phyloP scores from a whole-genome alignment of 2,329 filamentous ascomycete species.

The Trichophyton rubrum region DNA sequence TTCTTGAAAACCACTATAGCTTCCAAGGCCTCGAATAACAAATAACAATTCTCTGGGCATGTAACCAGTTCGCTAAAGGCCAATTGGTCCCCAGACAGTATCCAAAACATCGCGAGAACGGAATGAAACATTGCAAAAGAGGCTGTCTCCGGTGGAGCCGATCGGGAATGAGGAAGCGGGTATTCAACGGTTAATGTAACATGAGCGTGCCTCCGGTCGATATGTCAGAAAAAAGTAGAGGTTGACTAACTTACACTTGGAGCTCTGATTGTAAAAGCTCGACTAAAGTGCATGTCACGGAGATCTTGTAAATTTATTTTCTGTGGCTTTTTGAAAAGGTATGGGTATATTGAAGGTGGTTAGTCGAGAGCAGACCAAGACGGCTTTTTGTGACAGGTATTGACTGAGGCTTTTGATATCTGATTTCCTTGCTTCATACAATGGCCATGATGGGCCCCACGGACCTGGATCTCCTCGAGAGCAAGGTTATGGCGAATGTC shows the following conservation, averaged over 20 bases:
- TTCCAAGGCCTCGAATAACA: neutral
- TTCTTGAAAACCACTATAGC: neutral
- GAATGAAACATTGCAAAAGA: neutral
- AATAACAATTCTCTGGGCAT: neutral
- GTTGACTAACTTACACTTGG: neutral
- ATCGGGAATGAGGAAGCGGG: neutral
- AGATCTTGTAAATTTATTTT: too few species aligned
- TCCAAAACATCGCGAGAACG: neutral
- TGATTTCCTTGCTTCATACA: neutral
- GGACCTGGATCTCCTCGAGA: neutral
- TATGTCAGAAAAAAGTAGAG: neutral
- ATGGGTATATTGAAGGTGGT: neutral
- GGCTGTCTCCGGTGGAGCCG: neutral
- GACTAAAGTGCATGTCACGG: neutral
- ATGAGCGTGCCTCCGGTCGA: neutral
- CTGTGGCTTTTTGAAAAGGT: neutral
- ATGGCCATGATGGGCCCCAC: neutral
- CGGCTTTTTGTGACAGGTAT: neutral
- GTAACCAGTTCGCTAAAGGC: neutral
- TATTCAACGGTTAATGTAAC: slow-evolving; percentile 1
- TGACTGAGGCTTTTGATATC: neutral
- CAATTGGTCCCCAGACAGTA: neutral
- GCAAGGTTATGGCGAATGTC: neutral
- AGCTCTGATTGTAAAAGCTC: neutral
- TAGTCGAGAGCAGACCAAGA: neutral